Base-by-base conservation (phyloP, 1,284 basidiomycete species). In the Phlebopus sp. region DNA sequence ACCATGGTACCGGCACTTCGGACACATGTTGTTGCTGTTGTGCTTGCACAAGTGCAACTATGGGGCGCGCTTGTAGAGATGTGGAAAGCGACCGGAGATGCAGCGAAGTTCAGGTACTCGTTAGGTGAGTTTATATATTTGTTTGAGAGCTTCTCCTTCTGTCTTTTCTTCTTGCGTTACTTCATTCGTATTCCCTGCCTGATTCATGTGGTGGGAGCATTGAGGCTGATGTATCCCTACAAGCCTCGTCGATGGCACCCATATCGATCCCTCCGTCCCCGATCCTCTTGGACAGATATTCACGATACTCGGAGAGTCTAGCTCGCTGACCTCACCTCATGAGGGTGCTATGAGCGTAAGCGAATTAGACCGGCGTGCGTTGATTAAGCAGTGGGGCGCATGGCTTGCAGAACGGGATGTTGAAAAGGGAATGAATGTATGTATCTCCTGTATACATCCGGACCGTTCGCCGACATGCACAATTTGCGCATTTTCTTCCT, bases 371-470 rank as follows among this genome's bases (percentile, higher is more conserved):
- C 53, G 84, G 90, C 59, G 79, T 19, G 62, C 70, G 5, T 59
- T 91, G 39, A 79, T 84, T 3, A 81, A 84, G 50, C 75, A 79
- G 44, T 94, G 91, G 80, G 86, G 80, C 0, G 66, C 91, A 5
- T 96, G 94, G 93, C 67, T 97, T 18, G 76, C 84, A 1, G 78
- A 77, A 55, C 77, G 78, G 21, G 82, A 90, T 62, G 71, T 79
- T 0, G 82, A 86, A 15, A 78, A 79, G 32, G 91, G 85, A 1
- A 63, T 96, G 30, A 81, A 82, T 70, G 91, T 91, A 55, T 43
- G 69, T 59, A 50, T 40, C 15, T 7, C 32, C 32, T 35, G 14
- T 15, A 6, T 15, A 35, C 14, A 29, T 29, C 4, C 8, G 9
- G 9, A 11, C 21, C 6, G 6, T 3, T 23, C 27, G 8, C 17